A percentile compares a stretch with the other conserved stretches of the same genome.
Conservation (phyloP, 1,284 basidiomycete genomes). For the Xerocomus minutiporus region DNA sequence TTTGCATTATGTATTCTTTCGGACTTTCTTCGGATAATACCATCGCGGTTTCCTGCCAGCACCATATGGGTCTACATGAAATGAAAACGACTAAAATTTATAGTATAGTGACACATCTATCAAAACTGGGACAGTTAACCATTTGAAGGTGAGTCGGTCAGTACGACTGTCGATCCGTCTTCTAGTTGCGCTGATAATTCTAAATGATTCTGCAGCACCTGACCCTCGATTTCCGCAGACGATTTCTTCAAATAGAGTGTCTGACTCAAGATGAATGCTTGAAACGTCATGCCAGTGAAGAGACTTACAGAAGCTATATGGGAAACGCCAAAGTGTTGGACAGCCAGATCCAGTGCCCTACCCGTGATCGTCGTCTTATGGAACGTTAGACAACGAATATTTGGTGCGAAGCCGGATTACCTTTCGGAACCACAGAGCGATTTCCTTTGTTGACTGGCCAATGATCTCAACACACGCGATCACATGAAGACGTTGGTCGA, state of each 20-base stretch:
- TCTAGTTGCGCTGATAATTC: conserved; percentile 39
- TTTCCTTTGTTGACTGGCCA: conserved; percentile 26
- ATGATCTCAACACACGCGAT: conserved; percentile 34
- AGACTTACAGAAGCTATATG: conserved; percentile 23
- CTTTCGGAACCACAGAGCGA: conserved; percentile 67
- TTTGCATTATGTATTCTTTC: conserved; percentile 22
- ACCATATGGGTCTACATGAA: neutral
- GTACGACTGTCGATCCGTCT: conserved; percentile 38
- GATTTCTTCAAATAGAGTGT: conserved; percentile 30
- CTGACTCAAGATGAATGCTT: conserved; percentile 20
- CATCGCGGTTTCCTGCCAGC: conserved; percentile 1
- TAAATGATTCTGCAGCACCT: conserved; percentile 39
- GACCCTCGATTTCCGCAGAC: conserved; percentile 18
- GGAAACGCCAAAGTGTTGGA: conserved; percentile 34
- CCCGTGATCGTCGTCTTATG: conserved; percentile 43
- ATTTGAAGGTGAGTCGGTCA: conserved; percentile 12
- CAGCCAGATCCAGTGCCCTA: conserved; percentile 46
- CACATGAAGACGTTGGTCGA: conserved; percentile 56
- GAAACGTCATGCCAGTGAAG: neutral
- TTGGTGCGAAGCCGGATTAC: conserved; percentile 25
- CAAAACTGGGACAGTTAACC: neutral
- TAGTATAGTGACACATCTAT: neutral
- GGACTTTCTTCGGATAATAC: conserved; percentile 18
- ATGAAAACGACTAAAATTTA: neutral
- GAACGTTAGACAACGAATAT: conserved; percentile 8